These are phyloP conservation scores for Eimeria maxima DNA, from an alignment of 169 alveolate species.

Conservation along the genomic window DNA sequence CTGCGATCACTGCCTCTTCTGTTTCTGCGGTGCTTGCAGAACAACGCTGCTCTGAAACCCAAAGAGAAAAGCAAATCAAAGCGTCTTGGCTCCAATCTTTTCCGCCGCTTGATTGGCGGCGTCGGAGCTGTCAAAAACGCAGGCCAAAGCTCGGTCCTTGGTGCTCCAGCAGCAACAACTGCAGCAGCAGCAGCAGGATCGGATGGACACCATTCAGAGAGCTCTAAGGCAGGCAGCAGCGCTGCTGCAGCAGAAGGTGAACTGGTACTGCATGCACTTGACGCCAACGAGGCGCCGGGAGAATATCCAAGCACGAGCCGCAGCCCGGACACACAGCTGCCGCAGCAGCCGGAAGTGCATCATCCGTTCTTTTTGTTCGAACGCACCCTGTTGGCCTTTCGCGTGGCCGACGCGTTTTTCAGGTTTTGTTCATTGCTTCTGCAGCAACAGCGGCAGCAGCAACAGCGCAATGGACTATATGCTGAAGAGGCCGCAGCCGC, in stretches of 20 bases:
- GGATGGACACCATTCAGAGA: background rate
- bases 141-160: background rate
- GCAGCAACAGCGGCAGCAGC: constrained; percentile 77
- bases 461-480: background rate
- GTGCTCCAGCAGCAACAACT: background rate
- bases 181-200: constrained; percentile 7
- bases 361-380: constrained; percentile 51
- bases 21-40: constrained; percentile 51
- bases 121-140: background rate
- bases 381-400: constrained; percentile 23
- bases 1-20: constrained; percentile 27
- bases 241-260: constrained; percentile 18
- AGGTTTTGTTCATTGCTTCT: constrained; percentile 66
- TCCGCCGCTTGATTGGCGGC: background rate
- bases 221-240: background rate
- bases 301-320: background rate
- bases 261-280: background rate
- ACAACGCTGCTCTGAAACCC: background rate
- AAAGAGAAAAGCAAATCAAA: background rate
- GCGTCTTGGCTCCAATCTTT: background rate
- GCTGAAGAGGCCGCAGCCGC: constrained; percentile 19
- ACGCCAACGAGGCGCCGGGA: background rate
- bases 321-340: background rate
- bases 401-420: constrained; percentile 60
- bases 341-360: background rate